These are phyloP conservation scores for Favolaschia claudopus DNA, from an alignment of 768 basidiomycete species.

Conservation along the genomic window DNA sequence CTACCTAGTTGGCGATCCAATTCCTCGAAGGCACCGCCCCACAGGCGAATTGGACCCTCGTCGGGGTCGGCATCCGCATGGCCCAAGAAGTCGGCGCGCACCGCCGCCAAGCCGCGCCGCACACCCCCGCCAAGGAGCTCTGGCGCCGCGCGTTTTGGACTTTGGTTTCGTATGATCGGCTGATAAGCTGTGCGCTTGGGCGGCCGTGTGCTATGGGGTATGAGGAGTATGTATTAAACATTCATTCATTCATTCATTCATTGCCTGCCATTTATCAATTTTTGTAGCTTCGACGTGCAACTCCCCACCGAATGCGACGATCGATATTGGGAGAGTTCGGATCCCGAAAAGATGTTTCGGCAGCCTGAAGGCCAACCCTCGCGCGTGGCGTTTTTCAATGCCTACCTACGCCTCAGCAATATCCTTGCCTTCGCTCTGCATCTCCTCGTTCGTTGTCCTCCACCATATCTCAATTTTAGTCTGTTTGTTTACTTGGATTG, in stretches of 20 bases:
- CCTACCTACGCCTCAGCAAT: slow-evolving; percentile 61
- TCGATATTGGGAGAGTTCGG: slow-evolving; percentile 69
- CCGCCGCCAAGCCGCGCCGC: slow-evolving; percentile 28
- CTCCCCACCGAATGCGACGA: slow-evolving; percentile 67
- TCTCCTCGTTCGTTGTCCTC: slow-evolving; percentile 49
- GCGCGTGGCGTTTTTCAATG: slow-evolving; percentile 60
- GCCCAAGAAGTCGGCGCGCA: slow-evolving; percentile 19
- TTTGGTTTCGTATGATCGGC: slow-evolving; percentile 45
- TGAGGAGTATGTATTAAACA: slow-evolving; percentile 54
- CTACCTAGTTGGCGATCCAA: slow-evolving; percentile 53
- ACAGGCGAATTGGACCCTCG: slow-evolving; percentile 71
- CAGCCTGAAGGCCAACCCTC: slow-evolving; percentile 69
- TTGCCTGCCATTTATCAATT: slow-evolving; percentile 45
- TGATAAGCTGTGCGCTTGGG: slow-evolving; percentile 59
- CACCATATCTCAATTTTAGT: too few relatives aligned
- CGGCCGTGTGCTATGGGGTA: slow-evolving; percentile 34
- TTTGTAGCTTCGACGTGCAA: slow-evolving; percentile 75
- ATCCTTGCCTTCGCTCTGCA: slow-evolving; percentile 67
- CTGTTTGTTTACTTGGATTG: neutral
- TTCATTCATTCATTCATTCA: slow-evolving; percentile 48
- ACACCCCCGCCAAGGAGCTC: slow-evolving; percentile 66
- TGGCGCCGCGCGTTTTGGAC: slow-evolving; percentile 76
- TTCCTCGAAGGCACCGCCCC: slow-evolving; percentile 65
- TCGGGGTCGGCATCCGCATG: slow-evolving; percentile 50
- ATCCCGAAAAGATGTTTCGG: slow-evolving; percentile 55